These are phyloP conservation scores for Ichthyophthirius multifiliis DNA, from an alignment of 169 alveolate genomes.

Conservation along the genomic window DNA sequence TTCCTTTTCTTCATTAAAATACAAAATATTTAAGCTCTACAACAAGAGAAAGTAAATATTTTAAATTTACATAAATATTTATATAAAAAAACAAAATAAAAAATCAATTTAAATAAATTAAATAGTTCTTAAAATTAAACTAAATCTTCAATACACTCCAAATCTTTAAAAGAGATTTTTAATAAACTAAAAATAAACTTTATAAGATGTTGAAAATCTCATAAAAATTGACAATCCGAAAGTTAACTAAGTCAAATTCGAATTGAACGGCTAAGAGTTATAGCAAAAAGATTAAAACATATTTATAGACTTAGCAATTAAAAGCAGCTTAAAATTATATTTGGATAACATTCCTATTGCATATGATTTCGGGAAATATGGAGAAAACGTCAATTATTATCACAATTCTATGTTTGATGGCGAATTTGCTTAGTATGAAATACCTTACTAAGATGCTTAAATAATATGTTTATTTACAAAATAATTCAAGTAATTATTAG, in stretches of 20 bases:
- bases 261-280: neutral
- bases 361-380: neutral
- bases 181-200: neutral
- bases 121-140: too few species aligned
- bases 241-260: neutral
- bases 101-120: too few species aligned
- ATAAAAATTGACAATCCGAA: neutral
- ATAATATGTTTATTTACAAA: neutral
- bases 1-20: too few species aligned
- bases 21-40: too few species aligned
- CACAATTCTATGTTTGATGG: neutral
- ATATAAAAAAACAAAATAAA: too few species aligned
- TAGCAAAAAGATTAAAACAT: neutral
- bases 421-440: conserved; percentile 6
- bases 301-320: neutral
- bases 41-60: too few species aligned
- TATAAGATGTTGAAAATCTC: neutral
- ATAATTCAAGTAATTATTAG: neutral
- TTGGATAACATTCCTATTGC: neutral
- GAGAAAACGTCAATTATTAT: neutral
- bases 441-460: conserved; percentile 12
- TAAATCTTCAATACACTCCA: too few species aligned
- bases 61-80: too few species aligned
- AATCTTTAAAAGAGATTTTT: neutral
- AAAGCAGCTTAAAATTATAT: neutral